phyloP scores from a whole-genome alignment of 257 asterid species.

The Vinca minor region DNA sequence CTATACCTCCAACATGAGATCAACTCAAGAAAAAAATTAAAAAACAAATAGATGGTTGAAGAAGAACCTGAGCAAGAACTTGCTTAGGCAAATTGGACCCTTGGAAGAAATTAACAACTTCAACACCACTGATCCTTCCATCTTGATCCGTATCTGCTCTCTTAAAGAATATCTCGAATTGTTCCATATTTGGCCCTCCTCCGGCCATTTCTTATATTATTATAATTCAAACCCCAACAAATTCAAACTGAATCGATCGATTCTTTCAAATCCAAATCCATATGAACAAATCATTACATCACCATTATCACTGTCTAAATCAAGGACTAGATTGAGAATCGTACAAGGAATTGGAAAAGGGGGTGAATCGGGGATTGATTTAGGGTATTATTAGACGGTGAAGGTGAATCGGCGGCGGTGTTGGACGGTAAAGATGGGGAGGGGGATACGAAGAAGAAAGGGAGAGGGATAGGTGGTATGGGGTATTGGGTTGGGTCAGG shows the following conservation, averaged over 20 bases:
- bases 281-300: not conserved
- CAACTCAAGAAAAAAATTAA: not conserved
- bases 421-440: too few species aligned
- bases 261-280: not conserved
- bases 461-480: too few species aligned
- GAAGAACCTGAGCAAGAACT: constrained; percentile 70
- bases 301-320: not conserved
- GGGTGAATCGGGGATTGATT: not conserved
- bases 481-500: too few species aligned
- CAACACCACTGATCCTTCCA: constrained; percentile 84
- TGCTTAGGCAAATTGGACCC: constrained; percentile 76
- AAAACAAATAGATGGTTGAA: too few species aligned
- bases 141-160: constrained; percentile 94
- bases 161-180: constrained; percentile 74
- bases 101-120: constrained; percentile 73
- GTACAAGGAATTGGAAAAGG: too few species aligned
- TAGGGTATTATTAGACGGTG: not conserved
- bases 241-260: not conserved
- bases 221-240: not conserved
- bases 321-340: not conserved
- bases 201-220: too few species aligned
- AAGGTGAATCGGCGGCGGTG: too few species aligned
- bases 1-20: not conserved
- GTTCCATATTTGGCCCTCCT: constrained; percentile 56
- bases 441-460: too few species aligned